Conservation (phyloP, 1,284 basidiomycete genomes). For the Afroboletus lepidellus region DNA sequence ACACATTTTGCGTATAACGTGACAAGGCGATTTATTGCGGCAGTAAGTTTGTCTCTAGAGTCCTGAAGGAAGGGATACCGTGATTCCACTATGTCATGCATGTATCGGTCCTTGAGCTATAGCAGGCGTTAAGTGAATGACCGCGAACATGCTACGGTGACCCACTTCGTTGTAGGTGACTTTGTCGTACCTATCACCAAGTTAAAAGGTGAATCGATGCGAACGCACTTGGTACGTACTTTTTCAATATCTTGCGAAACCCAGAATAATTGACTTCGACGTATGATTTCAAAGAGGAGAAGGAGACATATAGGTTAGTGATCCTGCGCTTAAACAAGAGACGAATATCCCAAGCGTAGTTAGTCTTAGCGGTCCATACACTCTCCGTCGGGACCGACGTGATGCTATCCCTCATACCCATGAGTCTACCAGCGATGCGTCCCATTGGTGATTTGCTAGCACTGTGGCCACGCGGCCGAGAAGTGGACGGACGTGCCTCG, state of each 20-base stretch:
- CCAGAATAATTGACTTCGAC: conserved; percentile 93
- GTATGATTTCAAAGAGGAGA: conserved; percentile 88
- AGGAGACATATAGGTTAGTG: conserved; percentile 80
- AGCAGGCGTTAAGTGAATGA: not conserved
- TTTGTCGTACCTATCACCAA: conserved; percentile 80
- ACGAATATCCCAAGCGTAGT: conserved; percentile 87
- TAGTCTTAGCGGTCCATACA: conserved; percentile 80
- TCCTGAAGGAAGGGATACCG: conserved; percentile 66
- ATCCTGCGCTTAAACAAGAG: conserved; percentile 92
- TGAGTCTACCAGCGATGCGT: conserved; percentile 49
- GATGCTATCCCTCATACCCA: conserved; percentile 50
- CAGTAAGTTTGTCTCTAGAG: conserved; percentile 66
- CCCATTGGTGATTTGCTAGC: conserved; percentile 42
- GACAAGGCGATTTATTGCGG: conserved; percentile 61
- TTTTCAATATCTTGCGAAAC: conserved; percentile 96
- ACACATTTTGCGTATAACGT: conserved; percentile 88
- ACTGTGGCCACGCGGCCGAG: conserved; percentile 21
- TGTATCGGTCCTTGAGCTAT: conserved; percentile 80
- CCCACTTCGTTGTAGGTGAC: conserved; percentile 76
- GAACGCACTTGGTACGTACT: conserved; percentile 48
- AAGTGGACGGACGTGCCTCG: conserved; percentile 39
- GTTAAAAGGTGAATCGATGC: conserved; percentile 2
- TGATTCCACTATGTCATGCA: conserved; percentile 73
- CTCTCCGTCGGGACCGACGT: conserved; percentile 46
- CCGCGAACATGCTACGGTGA: not conserved